Conservation (phyloP, 2,329 filamentous ascomycete species). For the Cordyceps cateniannulata region DNA sequence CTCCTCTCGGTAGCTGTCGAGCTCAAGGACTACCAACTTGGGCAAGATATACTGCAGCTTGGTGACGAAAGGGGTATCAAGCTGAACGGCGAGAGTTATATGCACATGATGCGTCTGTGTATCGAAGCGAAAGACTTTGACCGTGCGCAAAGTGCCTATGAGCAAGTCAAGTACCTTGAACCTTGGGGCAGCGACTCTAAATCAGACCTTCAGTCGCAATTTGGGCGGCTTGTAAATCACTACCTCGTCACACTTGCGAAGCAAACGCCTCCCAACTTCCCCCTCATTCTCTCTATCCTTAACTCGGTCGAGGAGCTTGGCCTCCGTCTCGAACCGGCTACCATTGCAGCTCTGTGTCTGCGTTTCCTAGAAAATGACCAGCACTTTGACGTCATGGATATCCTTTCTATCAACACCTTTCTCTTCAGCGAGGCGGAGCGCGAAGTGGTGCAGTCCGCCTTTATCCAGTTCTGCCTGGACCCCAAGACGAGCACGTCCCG, state of each 20-base stretch:
- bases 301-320: slow-evolving; percentile 66
- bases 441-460: slow-evolving; percentile 54
- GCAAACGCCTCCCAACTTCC: slow-evolving; percentile 55
- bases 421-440: slow-evolving; percentile 67
- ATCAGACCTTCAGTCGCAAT: slow-evolving; percentile 41
- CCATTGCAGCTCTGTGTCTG: slow-evolving; percentile 65
- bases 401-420: slow-evolving; percentile 69
- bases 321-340: slow-evolving; percentile 64
- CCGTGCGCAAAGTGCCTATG: slow-evolving; percentile 61
- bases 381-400: slow-evolving; percentile 70
- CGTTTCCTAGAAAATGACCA: slow-evolving; percentile 72
- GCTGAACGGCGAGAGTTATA: slow-evolving; percentile 62
- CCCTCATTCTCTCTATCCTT: slow-evolving; percentile 65
- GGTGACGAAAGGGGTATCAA: slow-evolving; percentile 58
- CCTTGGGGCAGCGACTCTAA: slow-evolving; percentile 35
- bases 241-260: slow-evolving; percentile 65
- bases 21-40: slow-evolving; percentile 62
- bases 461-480: slow-evolving; percentile 64
- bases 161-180: slow-evolving; percentile 30
- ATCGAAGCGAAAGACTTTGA: slow-evolving; percentile 67
- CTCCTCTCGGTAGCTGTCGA: slow-evolving; percentile 67
- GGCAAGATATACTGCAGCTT: slow-evolving; percentile 66
- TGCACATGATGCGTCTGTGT: slow-evolving; percentile 70
- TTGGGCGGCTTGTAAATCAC: slow-evolving; percentile 59
- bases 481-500: slow-evolving; percentile 53